A percentile compares a stretch with the other conserved stretches of the same genome.
These are phyloP conservation scores for Syzygium grande DNA, from an alignment of 345 rosid genomes.

Conservation along the genomic window DNA sequence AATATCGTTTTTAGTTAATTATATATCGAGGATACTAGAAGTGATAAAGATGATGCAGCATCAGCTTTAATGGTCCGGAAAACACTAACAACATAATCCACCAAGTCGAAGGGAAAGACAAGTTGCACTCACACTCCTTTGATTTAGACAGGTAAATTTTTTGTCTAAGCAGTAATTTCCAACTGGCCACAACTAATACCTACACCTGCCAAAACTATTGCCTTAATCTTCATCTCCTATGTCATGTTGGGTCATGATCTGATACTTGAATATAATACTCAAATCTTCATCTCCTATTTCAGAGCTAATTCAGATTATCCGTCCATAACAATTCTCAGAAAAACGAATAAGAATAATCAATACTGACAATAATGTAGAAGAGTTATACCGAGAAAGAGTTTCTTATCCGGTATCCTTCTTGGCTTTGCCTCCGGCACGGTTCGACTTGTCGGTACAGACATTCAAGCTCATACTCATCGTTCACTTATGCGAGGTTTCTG, in stretches of 20 bases:
- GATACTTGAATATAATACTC: not conserved
- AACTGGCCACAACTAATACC: not conserved
- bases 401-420: not conserved
- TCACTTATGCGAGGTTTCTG: not conserved
- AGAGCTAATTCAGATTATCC: not conserved
- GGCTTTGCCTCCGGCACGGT: not conserved
- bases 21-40: not conserved
- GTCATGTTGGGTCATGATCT: not conserved
- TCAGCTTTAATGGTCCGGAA: not conserved
- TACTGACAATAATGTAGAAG: not conserved
- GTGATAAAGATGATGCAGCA: not conserved
- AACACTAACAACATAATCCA: not conserved
- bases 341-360: not conserved
- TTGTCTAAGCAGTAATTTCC: not conserved
- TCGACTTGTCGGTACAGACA: not conserved
- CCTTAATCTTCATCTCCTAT: not conserved
- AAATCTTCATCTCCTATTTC: not conserved
- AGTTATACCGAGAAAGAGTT: not conserved
- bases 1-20: not conserved
- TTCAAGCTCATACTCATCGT: not conserved
- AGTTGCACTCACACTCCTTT: not conserved
- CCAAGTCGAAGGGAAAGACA: not conserved
- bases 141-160: not conserved
- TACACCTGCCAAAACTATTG: not conserved
- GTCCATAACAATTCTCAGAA: not conserved